Conservation (phyloP, 306 rosid genomes). For the Dryas octopetala region DNA sequence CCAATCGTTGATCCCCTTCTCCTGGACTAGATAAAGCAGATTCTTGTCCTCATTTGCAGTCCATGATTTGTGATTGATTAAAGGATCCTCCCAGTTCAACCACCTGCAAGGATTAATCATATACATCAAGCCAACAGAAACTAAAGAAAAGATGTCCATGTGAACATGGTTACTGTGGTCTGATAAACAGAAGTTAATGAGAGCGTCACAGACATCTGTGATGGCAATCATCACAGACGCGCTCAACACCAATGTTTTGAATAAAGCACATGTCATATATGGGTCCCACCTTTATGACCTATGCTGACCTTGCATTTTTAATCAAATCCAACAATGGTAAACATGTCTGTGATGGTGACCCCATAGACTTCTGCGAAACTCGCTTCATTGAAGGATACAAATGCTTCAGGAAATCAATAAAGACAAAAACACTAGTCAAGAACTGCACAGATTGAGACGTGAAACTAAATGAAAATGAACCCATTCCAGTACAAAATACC, state of each 20-base stretch:
- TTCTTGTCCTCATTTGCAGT: conserved; percentile 63
- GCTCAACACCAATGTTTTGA: conserved; percentile 48
- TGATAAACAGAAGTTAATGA: conserved; percentile 11
- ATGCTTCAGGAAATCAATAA: conserved; percentile 57
- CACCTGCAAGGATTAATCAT: conserved; percentile 55
- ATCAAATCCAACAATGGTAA: conserved; percentile 60
- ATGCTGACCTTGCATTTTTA: conserved; percentile 51
- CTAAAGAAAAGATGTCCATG: conserved; percentile 17
- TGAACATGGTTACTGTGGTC: conserved; percentile 16
- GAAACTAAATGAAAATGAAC: conserved; percentile 16
- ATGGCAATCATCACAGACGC: conserved; percentile 64
- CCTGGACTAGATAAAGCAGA: conserved; percentile 62
- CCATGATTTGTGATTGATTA: conserved; percentile 75
- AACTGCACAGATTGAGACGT: conserved; percentile 35
- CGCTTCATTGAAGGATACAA: conserved; percentile 41
- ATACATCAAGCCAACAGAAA: conserved; percentile 18
- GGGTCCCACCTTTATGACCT: conserved; percentile 69
- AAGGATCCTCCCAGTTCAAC: conserved; percentile 92
- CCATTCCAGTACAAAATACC: neutral
- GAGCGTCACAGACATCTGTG: conserved; percentile 56
- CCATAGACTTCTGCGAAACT: conserved; percentile 66
- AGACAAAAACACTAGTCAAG: conserved; percentile 47
- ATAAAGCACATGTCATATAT: conserved; percentile 44
- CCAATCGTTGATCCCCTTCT: conserved; percentile 74
- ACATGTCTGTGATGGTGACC: conserved; percentile 60